phyloP scores from a whole-genome alignment of 2,329 filamentous ascomycete genomes.

The Cordyceps tenuipes region DNA sequence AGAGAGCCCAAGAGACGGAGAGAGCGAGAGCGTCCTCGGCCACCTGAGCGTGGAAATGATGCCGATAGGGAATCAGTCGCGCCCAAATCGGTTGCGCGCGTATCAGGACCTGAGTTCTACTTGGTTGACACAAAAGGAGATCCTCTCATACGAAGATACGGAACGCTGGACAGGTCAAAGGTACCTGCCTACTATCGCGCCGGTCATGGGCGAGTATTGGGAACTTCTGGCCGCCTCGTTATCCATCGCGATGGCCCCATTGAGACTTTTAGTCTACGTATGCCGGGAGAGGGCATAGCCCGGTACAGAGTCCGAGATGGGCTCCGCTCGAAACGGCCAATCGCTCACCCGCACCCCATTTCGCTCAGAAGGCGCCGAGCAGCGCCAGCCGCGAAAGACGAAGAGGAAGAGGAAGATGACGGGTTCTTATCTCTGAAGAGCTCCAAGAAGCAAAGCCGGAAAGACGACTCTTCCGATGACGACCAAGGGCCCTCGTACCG shows the following conservation, averaged over 20 bases:
- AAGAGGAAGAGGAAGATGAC: conserved; percentile 22
- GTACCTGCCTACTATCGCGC: conserved; percentile 63
- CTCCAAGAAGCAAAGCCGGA: conserved; percentile 35
- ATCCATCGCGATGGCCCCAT: conserved; percentile 59
- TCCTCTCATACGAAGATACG: conserved; percentile 64
- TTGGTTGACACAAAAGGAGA: conserved; percentile 70
- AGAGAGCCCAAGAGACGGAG: conserved; percentile 16
- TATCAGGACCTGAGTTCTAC: conserved; percentile 29
- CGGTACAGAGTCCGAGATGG: conserved; percentile 12
- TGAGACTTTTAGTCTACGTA: conserved; percentile 44
- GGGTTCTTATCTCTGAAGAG: conserved; percentile 42
- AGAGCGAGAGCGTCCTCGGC: conserved; percentile 13
- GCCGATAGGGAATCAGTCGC: conserved; percentile 1
- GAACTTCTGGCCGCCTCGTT: conserved; percentile 47
- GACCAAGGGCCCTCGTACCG: conserved; percentile 51
- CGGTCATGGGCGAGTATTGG: conserved; percentile 64
- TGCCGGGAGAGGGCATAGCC: conserved; percentile 31
- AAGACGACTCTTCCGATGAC: conserved; percentile 33
- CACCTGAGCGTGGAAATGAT: not conserved
- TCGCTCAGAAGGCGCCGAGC: conserved; percentile 27
- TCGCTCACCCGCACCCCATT: conserved; percentile 32
- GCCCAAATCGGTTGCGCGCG: not conserved
- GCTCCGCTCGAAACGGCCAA: conserved; percentile 14
- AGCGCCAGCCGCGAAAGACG: conserved; percentile 8
- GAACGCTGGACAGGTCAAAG: conserved; percentile 61